Base-by-base conservation (phyloP, 495 filamentous ascomycete genomes). In the Neurospora sp. region DNA sequence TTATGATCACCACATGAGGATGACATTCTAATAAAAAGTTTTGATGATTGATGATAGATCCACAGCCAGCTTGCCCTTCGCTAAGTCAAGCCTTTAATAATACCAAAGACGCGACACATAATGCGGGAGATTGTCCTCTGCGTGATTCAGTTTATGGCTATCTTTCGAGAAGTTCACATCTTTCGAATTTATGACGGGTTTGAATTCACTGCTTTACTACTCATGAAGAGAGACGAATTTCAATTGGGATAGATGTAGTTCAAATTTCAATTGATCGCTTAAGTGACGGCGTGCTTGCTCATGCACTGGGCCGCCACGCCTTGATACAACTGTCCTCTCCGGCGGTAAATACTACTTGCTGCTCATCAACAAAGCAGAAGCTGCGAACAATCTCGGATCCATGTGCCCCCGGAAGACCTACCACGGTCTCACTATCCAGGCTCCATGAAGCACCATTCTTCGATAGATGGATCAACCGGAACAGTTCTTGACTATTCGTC, bases 381-480 rank as follows among this genome's bases (percentile, higher is more conserved):
- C 92, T 91, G 69, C 95, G 87, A 27, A 96, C 90, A 70, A 98
- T 87, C 76, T 98, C 94, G 35, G 90, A 89, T 1, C 92, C 92
- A 82, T 98, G 95, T 5, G 90, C 94, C 35, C 91, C 93, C 2
- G 87, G 86, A 35, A 97, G 81, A 12, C 88, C 89, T 73, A 93
- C 88, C 20, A 87, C 85, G 23, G 84, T 85, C 20, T 87, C 86
- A n/a, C 82, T 81, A 77, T 90, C 88, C 70, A 93, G 83, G 9
- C 79, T 81, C 91, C 92, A 96, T 9, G 84, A 78, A 8, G 84
- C 80, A 7, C 85, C 82, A 2, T 77, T 82, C 39, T 87, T 88
- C 20, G 85, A 81, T 20, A 95, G 80, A 73, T 91, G 90, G 37
- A 94, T 81, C 72, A 95, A 76, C 81, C 92, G 89, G 66, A 95